Evolutionary conservation across 2,329 filamentous ascomycete species (phyloP), one percentile per base, ranked within the genome.

Genomic region (Fusarium sp.): DNA sequence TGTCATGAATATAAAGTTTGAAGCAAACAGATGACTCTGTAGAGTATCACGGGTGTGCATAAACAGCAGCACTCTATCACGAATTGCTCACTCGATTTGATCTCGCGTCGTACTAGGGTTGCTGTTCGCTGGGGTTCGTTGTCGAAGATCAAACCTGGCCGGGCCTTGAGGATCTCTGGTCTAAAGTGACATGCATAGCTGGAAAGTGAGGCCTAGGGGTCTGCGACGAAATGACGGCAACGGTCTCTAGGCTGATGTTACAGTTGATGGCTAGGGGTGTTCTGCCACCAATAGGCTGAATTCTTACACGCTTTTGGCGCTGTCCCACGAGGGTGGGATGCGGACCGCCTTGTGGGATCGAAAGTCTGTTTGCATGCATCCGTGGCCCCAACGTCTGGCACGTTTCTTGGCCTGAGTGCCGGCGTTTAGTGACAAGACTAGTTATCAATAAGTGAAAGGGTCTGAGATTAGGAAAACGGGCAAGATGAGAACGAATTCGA

Each of bases 111-210:
- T 39, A 32, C 28, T 30, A 53, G 42, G 50, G 20, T 24, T 39
- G 35, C 35, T 30, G 36, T 26, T 44, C 30, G 13, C 51, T 48
- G 36, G 66, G 55, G 47, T 48, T 59, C 24, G 22, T 44, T 42
- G 50, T 65, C 24, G n/a, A 55, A 50, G 45, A 56, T 48, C 32
- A 57, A 56, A 55, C 48, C 48, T 15, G 53, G 67, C 54, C 15
- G 48, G 60, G 48, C 48, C 48, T 51, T 5, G 51, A 51, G 51
- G 45, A 66, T 66, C 41, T 35, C 41, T 30, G 48, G 48, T 35
- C 28, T 39, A 51, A 47, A 73, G 65, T 75, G 72, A 75, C 55
- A 73, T 75, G 72, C 69, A 73, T 72, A 70, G 41, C 41, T 58
- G 28, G 54, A 26, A 48, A 66, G 42, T 62, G 57, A 44, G 65